These are phyloP conservation scores for Lavandula angustifolia DNA, from an alignment of 257 asterid species.

Conservation along the genomic window DNA sequence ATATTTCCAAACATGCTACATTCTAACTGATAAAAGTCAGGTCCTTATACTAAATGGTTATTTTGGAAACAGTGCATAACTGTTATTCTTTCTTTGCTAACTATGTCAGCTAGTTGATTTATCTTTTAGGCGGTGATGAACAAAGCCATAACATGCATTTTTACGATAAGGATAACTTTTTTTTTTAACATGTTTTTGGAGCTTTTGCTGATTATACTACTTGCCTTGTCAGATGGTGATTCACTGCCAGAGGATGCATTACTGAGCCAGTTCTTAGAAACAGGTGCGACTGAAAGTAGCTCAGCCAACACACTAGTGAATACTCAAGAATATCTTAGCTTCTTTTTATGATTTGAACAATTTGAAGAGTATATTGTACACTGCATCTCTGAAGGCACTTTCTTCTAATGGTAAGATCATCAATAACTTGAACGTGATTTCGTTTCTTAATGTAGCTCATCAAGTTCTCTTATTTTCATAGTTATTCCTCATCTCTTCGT, in stretches of 20 bases:
- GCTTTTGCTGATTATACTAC: constrained; percentile 30
- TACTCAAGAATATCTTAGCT: constrained; percentile 48
- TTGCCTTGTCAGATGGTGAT: constrained; percentile 52
- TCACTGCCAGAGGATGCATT: constrained; percentile 58
- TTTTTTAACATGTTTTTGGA: constrained; percentile 13
- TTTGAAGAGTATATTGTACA: constrained; percentile 50
- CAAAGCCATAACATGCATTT: constrained; percentile 2
- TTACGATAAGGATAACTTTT: constrained; percentile 3
- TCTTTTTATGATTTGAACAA: constrained; percentile 53
- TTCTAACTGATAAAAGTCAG: neutral
- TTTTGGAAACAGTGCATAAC: constrained; percentile 2
- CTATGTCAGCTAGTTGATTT: constrained; percentile 16
- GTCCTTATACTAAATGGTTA: neutral
- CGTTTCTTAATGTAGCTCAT: neutral
- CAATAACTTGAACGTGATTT: neutral
- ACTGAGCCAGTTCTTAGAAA: constrained; percentile 66
- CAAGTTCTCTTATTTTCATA: constrained; percentile 5
- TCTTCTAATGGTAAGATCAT: constrained; percentile 64
- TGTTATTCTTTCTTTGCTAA: neutral
- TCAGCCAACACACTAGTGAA: constrained; percentile 41
- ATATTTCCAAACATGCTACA: neutral
- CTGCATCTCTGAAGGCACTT: constrained; percentile 48
- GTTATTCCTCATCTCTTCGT: neutral
- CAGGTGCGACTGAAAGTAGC: constrained; percentile 79
- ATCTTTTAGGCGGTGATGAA: constrained; percentile 6